Evolutionary conservation across 2,329 filamentous ascomycete species (phyloP).

Genomic region (Calonectria hongkongensis): DNA sequence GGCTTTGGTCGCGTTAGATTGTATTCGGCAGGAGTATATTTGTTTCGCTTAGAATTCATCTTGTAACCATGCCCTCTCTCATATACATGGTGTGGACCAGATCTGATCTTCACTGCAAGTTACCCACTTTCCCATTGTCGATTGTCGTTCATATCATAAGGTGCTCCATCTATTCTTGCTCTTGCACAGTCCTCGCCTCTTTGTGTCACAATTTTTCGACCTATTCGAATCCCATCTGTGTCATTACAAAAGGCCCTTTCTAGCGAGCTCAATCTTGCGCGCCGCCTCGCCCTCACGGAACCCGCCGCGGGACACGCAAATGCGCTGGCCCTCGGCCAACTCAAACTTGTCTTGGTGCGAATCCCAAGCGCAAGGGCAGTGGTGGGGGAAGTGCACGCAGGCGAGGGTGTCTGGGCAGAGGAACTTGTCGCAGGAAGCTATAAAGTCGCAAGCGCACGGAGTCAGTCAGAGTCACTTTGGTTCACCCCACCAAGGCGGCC

Average conservation of each 20-base stretch:
- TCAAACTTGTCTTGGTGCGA: conserved; percentile 86
- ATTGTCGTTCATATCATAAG: conserved; percentile 30
- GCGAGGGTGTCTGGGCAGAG: conserved; percentile 95
- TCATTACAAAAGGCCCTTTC: conserved; percentile 84
- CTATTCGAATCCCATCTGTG: background rate
- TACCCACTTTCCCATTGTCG: background rate
- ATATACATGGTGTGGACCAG: conserved; percentile 22
- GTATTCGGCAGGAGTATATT: conserved; percentile 32
- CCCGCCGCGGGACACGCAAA: conserved; percentile 85
- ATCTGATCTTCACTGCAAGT: background rate
- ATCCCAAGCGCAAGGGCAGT: conserved; percentile 94
- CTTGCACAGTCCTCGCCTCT: background rate
- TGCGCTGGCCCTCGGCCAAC: conserved; percentile 80
- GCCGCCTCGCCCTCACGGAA: conserved; percentile 82
- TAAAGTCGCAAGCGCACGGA: conserved; percentile 16
- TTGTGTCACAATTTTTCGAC: background rate
- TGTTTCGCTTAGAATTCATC: conserved; percentile 42
- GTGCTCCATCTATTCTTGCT: background rate
- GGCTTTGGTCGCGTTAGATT: conserved; percentile 28
- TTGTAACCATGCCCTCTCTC: conserved; percentile 30
- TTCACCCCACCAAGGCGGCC: background rate
- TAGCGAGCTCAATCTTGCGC: conserved; percentile 85
- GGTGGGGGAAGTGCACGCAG: conserved; percentile 96
- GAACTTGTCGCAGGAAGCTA: conserved; percentile 93
- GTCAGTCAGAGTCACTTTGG: background rate